Conservation (phyloP, 2,329 filamentous ascomycete species). For the Trichoderma guizhouense region DNA sequence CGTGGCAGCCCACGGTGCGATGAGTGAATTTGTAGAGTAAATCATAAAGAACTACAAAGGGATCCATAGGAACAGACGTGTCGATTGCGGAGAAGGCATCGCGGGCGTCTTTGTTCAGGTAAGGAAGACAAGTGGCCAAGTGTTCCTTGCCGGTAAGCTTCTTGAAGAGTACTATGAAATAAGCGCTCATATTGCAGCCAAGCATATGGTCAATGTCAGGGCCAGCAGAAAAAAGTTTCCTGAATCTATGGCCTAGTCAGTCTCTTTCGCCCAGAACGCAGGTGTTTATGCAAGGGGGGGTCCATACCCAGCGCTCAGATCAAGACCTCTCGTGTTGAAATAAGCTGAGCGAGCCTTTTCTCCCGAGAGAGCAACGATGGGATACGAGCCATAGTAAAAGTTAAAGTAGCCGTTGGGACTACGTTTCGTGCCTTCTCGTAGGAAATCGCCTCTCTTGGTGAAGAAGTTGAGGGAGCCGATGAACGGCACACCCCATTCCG, state of each 20-base stretch:
- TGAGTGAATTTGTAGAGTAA: constrained; percentile 57
- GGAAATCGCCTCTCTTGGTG: constrained; percentile 44
- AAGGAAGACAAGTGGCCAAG: constrained; percentile 37
- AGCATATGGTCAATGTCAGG: constrained; percentile 25
- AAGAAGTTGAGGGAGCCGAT: constrained; percentile 46
- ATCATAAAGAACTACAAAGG: constrained; percentile 51
- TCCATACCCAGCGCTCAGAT: constrained; percentile 41
- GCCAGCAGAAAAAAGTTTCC: constrained; percentile 30
- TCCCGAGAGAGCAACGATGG: constrained; percentile 44
- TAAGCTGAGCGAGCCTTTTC: constrained; percentile 41
- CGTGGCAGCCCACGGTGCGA: constrained; percentile 50
- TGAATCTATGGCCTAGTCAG: constrained; percentile 24
- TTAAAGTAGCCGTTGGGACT: constrained; percentile 43
- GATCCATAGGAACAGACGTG: constrained; percentile 35
- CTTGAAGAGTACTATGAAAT: constrained; percentile 32
- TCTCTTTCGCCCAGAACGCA: not conserved
- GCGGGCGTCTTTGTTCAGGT: constrained; percentile 41
- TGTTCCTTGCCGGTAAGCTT: constrained; percentile 37
- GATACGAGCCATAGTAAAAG: constrained; percentile 45
- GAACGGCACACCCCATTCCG: constrained; percentile 37
- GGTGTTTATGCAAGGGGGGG: not conserved
- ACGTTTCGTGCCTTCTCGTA: constrained; percentile 30
- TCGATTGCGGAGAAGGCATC: not conserved
- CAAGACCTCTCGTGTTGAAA: constrained; percentile 43
- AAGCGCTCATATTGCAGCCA: constrained; percentile 24